A percentile compares a stretch with the other conserved stretches of the same genome.
phyloP scores from a whole-genome alignment of 108 stramenopile genomes.

The Stephanodiscus minutulus region DNA sequence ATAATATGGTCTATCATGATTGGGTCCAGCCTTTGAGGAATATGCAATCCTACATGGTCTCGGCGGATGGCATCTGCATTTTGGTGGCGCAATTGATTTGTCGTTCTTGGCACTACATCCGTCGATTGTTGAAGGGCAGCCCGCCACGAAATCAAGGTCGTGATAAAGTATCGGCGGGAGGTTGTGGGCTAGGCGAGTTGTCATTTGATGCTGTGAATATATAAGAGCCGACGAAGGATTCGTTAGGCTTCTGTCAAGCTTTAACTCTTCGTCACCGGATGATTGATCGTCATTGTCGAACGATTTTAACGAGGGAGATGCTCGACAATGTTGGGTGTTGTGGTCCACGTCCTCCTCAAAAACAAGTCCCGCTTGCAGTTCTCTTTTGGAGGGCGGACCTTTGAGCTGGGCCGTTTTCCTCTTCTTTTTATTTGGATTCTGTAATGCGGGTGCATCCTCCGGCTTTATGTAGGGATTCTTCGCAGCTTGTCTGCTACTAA shows the following conservation, averaged over 20 bases:
- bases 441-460: not conserved
- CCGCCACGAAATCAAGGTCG: slow-evolving; percentile 49
- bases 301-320: slow-evolving; percentile 10
- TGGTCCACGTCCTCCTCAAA: slow-evolving; percentile 51
- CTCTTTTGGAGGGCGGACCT: slow-evolving; percentile 5
- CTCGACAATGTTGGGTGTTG: slow-evolving; percentile 1
- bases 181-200: slow-evolving; percentile 33
- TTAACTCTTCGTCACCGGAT: slow-evolving; percentile 12
- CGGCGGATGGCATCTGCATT: slow-evolving; percentile 50
- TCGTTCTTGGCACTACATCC: slow-evolving; percentile 12
- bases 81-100: slow-evolving; percentile 27
- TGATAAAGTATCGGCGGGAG: slow-evolving; percentile 52
- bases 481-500: not conserved
- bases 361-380: slow-evolving; percentile 52
- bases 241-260: not conserved
- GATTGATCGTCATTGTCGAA: slow-evolving; percentile 10
- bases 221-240: slow-evolving; percentile 19
- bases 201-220: slow-evolving; percentile 45
- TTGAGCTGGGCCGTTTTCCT: not conserved
- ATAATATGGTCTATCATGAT: slow-evolving; percentile 40
- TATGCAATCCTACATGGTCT: slow-evolving; percentile 40
- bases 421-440: slow-evolving; percentile 40
- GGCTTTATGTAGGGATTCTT: slow-evolving; percentile 13
- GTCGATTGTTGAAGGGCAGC: slow-evolving; percentile 45
- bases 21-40: slow-evolving; percentile 37